A percentile compares a stretch with the other conserved stretches of the same genome.
These are phyloP conservation scores for Rosa chinensis DNA, from an alignment of 306 rosid genomes.

Conservation along the genomic window DNA sequence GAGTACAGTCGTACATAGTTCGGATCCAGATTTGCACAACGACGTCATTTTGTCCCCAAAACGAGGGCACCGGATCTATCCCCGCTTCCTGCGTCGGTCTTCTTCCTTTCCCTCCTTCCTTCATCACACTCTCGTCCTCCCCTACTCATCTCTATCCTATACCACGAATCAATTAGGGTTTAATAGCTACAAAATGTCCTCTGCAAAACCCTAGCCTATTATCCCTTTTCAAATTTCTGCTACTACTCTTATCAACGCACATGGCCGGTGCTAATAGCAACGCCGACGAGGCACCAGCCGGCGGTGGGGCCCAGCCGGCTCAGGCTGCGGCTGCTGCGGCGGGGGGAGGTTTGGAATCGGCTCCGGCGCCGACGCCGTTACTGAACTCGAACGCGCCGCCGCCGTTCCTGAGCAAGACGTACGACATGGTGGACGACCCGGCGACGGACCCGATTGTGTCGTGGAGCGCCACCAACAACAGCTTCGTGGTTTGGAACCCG, in stretches of 20 bases:
- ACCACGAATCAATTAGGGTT: neutral
- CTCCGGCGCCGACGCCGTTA: constrained; percentile 58
- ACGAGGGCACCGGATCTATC: neutral
- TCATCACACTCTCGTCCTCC: neutral
- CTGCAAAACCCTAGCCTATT: constrained; percentile 17
- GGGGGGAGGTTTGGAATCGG: neutral
- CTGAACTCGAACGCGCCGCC: constrained; percentile 70
- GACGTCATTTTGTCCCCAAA: neutral
- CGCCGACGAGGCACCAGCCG: constrained; percentile 28
- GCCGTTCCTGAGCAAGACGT: constrained; percentile 91
- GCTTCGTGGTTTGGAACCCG: constrained; percentile 98
- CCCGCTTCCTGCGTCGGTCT: neutral
- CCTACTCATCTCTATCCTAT: neutral
- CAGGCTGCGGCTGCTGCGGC: neutral
- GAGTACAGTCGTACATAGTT: no score
- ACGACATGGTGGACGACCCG: constrained; percentile 95
- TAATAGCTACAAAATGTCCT: neutral
- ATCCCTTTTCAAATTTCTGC: neutral
- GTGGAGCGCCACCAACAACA: constrained; percentile 86
- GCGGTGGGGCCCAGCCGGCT: constrained; percentile 9
- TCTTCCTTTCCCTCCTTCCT: neutral
- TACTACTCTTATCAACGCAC: neutral
- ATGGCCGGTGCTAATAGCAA: constrained; percentile 47
- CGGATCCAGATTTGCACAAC: neutral
- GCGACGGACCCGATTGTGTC: constrained; percentile 77